A percentile compares a stretch with the other conserved stretches of the same genome.
These are phyloP conservation scores for Cordyceps cicadae DNA, from an alignment of 2,329 filamentous ascomycete genomes.

Conservation along the genomic window DNA sequence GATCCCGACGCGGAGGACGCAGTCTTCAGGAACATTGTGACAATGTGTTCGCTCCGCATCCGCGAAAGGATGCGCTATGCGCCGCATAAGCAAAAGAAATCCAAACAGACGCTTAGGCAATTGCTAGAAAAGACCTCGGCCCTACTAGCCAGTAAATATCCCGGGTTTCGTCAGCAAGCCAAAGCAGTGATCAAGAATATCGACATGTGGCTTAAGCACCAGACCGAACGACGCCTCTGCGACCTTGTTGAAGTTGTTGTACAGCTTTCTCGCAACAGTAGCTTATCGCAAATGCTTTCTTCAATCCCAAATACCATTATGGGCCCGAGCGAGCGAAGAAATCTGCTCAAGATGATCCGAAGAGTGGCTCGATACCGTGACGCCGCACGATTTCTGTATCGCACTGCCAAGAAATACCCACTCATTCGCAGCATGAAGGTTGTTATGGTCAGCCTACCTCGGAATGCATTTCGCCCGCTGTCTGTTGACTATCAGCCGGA, in stretches of 20 bases:
- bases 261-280: conserved; percentile 17
- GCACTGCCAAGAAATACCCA: conserved; percentile 22
- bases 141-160: not conserved
- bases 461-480: not conserved
- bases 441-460: conserved; percentile 21
- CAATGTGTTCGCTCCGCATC: conserved; percentile 21
- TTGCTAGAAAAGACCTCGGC: not conserved
- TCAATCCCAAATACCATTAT: conserved; percentile 19
- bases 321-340: conserved; percentile 11
- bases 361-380: conserved; percentile 32
- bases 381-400: conserved; percentile 25
- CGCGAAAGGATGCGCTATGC: conserved; percentile 21
- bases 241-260: conserved; percentile 23
- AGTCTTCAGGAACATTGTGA: conserved; percentile 22
- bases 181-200: conserved; percentile 19
- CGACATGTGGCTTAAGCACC: conserved; percentile 20
- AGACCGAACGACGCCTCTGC: conserved; percentile 16
- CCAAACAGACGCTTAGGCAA: conserved; percentile 10
- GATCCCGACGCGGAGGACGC: conserved; percentile 10
- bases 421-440: conserved; percentile 23
- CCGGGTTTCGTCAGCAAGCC: conserved; percentile 15
- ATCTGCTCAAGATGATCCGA: conserved; percentile 23
- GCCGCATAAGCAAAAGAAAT: conserved; percentile 16
- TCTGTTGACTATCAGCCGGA: not conserved
- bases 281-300: not conserved